Percentiles rank a stretch among this genome's conserved stretches.
Conservation (phyloP, 768 basidiomycete genomes). For the Leccinum boreale region DNA sequence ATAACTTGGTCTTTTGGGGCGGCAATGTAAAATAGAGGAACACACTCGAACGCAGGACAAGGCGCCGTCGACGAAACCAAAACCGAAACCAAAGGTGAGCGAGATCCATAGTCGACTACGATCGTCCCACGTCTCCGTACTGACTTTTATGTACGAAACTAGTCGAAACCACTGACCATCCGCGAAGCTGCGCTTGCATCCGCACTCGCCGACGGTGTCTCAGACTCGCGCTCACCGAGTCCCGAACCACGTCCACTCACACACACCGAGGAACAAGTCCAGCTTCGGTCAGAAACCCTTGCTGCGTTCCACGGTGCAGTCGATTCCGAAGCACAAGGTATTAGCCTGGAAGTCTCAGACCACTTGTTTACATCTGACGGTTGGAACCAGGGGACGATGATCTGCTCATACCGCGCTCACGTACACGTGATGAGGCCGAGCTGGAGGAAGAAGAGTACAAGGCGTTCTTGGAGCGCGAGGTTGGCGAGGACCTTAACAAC, state of each 20-base stretch:
- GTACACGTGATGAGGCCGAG: constrained; percentile 73
- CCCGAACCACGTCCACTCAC: constrained; percentile 51
- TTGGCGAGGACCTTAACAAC: constrained; percentile 68
- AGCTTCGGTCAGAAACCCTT: constrained; percentile 77
- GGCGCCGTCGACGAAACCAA: constrained; percentile 20
- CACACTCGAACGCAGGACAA: constrained; percentile 39
- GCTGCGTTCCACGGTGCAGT: constrained; percentile 67
- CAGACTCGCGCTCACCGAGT: constrained; percentile 58
- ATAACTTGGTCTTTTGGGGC: not conserved
- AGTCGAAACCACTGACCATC: constrained; percentile 73
- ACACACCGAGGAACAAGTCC: constrained; percentile 74
- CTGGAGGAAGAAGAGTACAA: constrained; percentile 84
- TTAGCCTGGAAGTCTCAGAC: not conserved
- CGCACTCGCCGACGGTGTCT: constrained; percentile 45
- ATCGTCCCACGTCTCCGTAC: not conserved
- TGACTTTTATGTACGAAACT: not conserved
- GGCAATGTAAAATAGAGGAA: constrained; percentile 53
- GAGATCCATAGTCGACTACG: not conserved
- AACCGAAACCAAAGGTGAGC: constrained; percentile 52
- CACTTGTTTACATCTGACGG: not conserved
- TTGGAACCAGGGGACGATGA: constrained; percentile 50
- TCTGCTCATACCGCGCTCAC: constrained; percentile 70
- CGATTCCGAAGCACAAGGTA: constrained; percentile 13
- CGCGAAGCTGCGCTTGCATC: constrained; percentile 70
- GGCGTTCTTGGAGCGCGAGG: constrained; percentile 76